Evolutionary conservation across 1,284 basidiomycete genomes (phyloP).

Genomic region (Binderoboletus segoi): DNA sequence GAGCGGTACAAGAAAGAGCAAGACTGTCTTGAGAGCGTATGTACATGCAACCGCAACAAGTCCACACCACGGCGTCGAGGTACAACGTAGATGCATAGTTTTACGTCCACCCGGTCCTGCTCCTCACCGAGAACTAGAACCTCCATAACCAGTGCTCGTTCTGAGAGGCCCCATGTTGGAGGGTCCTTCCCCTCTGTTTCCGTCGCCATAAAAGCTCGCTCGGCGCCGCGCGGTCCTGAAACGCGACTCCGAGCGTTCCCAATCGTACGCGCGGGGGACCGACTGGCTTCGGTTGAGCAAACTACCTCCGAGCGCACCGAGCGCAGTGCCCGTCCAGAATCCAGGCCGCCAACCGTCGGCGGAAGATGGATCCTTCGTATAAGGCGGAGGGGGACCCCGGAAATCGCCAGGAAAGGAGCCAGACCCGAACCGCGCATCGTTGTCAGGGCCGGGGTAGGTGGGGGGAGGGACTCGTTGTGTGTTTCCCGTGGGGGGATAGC

Average conservation of each 20-base stretch:
- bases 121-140: conserved; percentile 57
- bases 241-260: conserved; percentile 47
- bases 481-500: conserved; percentile 19
- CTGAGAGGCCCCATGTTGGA: conserved; percentile 67
- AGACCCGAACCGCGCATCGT: conserved; percentile 21
- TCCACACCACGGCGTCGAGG: not conserved
- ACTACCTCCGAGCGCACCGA: conserved; percentile 68
- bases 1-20: not conserved
- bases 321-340: conserved; percentile 78
- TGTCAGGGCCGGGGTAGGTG: conserved; percentile 36
- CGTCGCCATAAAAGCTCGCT: conserved; percentile 36
- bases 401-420: conserved; percentile 58
- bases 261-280: conserved; percentile 47
- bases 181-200: conserved; percentile 70
- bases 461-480: conserved; percentile 31
- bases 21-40: conserved; percentile 1
- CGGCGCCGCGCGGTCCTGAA: conserved; percentile 26
- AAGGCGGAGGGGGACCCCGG: conserved; percentile 74
- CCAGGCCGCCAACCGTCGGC: conserved; percentile 57
- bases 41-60: conserved; percentile 1
- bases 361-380: conserved; percentile 49
- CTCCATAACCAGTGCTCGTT: conserved; percentile 69
- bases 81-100: not conserved
- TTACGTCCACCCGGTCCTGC: not conserved
- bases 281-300: conserved; percentile 47